These are phyloP conservation scores for Nannochloropsis oceanica DNA, from an alignment of 108 stramenopile genomes.

Conservation along the genomic window DNA sequence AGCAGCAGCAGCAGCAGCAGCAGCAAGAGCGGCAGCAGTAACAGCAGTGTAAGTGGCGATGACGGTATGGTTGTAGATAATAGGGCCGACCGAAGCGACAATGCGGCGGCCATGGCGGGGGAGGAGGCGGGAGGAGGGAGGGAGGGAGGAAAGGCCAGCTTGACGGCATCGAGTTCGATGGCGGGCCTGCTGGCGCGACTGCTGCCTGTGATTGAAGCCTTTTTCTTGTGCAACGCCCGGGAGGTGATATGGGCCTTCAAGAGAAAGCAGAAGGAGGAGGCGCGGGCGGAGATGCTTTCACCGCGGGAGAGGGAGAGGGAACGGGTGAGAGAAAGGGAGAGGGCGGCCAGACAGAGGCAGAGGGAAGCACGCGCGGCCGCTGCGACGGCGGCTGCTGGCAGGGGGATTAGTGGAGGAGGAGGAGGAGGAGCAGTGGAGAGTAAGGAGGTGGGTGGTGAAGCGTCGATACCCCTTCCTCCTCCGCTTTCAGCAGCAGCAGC, in stretches of 20 bases:
- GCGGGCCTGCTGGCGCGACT: slow-evolving; percentile 62
- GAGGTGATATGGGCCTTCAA: not conserved
- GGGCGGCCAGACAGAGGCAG: too few relatives aligned
- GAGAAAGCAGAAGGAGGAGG: not conserved
- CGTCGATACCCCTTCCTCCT: not conserved
- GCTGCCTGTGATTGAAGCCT: slow-evolving; percentile 72
- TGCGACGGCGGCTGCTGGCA: not conserved
- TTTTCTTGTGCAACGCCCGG: slow-evolving; percentile 61
- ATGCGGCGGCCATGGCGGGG: too few relatives aligned
- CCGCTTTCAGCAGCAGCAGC: not conserved
- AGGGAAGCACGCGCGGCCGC: not conserved
- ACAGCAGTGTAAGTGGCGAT: not conserved
- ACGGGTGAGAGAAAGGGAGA: not conserved
- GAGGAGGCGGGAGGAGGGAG: not conserved
- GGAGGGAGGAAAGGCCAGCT: not conserved
- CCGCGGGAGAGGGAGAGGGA: not conserved
- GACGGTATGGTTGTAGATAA: not conserved
- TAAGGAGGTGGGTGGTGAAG: not conserved
- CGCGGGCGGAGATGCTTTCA: not conserved
- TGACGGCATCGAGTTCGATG: slow-evolving; percentile 41
- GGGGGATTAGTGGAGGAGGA: not conserved
- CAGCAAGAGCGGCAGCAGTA: not conserved
- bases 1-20: not conserved
- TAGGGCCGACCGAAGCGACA: too few relatives aligned
- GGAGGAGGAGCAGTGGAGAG: not conserved